Conservation (phyloP, 208 protist species). For the Trypanosomatidae sp. region DNA sequence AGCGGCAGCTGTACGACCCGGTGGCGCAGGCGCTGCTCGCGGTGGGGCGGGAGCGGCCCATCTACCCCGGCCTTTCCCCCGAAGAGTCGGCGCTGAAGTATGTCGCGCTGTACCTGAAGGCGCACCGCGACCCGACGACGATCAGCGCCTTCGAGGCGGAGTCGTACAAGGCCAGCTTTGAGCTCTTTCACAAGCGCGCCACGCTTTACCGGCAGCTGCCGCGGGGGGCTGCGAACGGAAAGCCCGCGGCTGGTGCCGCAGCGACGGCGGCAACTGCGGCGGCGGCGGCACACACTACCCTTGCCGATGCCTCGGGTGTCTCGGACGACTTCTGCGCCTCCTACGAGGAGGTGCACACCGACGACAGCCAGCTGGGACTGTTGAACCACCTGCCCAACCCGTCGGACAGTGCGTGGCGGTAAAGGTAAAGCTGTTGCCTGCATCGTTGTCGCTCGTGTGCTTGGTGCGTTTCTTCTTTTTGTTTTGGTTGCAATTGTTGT, state of each 20-base stretch:
- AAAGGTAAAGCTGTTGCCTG: too few species aligned
- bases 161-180: conserved; percentile 66
- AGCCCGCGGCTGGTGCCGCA: not conserved
- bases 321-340: too few species aligned
- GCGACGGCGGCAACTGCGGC: too few species aligned
- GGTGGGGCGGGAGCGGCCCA: conserved; percentile 60
- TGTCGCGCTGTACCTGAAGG: conserved; percentile 88
- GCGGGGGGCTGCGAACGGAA: not conserved
- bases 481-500: too few species aligned
- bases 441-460: too few species aligned
- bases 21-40: conserved; percentile 80
- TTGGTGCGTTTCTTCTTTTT: too few species aligned
- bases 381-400: too few species aligned
- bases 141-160: conserved; percentile 62
- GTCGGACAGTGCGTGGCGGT: too few species aligned
- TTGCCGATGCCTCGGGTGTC: too few species aligned
- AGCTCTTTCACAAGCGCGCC: conserved; percentile 58
- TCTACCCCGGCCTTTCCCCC: conserved; percentile 77
- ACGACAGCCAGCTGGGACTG: too few species aligned
- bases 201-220: conserved; percentile 49
- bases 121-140: conserved; percentile 50
- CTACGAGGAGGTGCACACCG: too few species aligned
- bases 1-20: conserved; percentile 83
- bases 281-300: too few species aligned
- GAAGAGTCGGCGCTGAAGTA: conserved; percentile 90